phyloP scores from a whole-genome alignment of 208 protist species.

The Eutreptiella sp. region DNA sequence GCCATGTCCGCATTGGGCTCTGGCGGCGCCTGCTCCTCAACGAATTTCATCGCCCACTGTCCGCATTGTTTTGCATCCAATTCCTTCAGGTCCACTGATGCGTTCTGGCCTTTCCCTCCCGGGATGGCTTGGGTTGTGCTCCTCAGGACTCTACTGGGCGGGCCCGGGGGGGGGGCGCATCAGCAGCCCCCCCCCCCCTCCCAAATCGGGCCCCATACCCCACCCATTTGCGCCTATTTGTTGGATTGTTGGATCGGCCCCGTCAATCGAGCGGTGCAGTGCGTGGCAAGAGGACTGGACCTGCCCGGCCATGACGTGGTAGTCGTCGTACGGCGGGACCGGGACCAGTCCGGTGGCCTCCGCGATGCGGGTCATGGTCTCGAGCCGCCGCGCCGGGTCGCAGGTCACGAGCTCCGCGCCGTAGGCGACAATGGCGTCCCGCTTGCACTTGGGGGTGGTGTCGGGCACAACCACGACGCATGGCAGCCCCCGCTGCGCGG shows the following conservation, averaged over 20 bases:
- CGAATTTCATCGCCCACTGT: no score
- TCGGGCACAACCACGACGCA: slow-evolving; percentile 53
- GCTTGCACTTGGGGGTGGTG: slow-evolving; percentile 48
- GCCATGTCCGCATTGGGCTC: no score
- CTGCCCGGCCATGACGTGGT: slow-evolving; percentile 47
- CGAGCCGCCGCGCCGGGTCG: slow-evolving; percentile 19
- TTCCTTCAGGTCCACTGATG: no score
- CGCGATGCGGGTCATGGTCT: neutral
- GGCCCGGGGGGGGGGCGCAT: no score
- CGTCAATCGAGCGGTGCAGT: slow-evolving; percentile 48
- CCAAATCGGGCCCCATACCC: neutral
- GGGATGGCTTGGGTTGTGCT: no score
- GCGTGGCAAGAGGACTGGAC: no score
- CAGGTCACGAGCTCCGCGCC: slow-evolving; percentile 36
- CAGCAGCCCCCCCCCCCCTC: no score
- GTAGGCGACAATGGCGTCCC: slow-evolving; percentile 39
- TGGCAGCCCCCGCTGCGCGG: slow-evolving; percentile 32
- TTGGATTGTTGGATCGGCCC: slow-evolving; percentile 30
- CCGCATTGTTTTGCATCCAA: no score
- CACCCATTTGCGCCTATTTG: neutral
- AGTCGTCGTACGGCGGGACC: slow-evolving; percentile 47
- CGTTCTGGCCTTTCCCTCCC: no score
- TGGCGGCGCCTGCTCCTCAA: no score
- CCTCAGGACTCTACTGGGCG: no score
- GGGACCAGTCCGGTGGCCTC: slow-evolving; percentile 18